A percentile compares a stretch with the other conserved stretches of the same genome.
Conservation (phyloP, 345 rosid genomes). For the Populus ilicifolia region DNA sequence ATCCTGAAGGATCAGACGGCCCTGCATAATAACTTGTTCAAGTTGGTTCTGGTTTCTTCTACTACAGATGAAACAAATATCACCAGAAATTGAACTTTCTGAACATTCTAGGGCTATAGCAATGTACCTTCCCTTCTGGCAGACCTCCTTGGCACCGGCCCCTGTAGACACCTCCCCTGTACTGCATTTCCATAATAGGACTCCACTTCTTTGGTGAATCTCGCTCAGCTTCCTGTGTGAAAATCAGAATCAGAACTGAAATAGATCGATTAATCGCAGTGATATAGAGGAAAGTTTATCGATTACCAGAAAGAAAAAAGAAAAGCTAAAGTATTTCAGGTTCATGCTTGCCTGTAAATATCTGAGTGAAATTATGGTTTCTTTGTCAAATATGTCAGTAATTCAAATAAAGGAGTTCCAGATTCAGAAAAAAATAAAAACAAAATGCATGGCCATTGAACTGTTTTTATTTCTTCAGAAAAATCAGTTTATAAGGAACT, state of each 20-base stretch:
- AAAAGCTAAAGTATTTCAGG: background rate
- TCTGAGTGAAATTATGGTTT: background rate
- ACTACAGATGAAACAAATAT: slow-evolving; percentile 9
- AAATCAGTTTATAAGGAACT: no score
- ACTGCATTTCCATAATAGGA: slow-evolving; percentile 76
- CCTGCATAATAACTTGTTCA: slow-evolving; percentile 41
- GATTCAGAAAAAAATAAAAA: no score
- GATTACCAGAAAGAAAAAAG: background rate
- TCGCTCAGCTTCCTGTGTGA: slow-evolving; percentile 75
- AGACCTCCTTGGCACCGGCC: slow-evolving; percentile 97
- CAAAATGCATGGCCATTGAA: no score
- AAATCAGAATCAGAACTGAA: slow-evolving; percentile 12
- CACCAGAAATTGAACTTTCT: slow-evolving; percentile 12
- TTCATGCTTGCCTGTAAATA: background rate
- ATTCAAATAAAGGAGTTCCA: no score
- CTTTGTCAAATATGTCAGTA: no score
- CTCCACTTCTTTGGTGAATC: slow-evolving; percentile 82
- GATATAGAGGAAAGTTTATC: background rate
- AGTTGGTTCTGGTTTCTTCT: slow-evolving; percentile 6
- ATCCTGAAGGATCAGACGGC: slow-evolving; percentile 66
- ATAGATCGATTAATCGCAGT: background rate
- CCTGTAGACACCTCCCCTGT: slow-evolving; percentile 79
- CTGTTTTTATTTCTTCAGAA: no score
- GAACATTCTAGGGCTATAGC: background rate
- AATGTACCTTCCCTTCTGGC: slow-evolving; percentile 93